phyloP scores from a whole-genome alignment of 768 basidiomycete genomes.

The Gloeophyllum trabeum region DNA sequence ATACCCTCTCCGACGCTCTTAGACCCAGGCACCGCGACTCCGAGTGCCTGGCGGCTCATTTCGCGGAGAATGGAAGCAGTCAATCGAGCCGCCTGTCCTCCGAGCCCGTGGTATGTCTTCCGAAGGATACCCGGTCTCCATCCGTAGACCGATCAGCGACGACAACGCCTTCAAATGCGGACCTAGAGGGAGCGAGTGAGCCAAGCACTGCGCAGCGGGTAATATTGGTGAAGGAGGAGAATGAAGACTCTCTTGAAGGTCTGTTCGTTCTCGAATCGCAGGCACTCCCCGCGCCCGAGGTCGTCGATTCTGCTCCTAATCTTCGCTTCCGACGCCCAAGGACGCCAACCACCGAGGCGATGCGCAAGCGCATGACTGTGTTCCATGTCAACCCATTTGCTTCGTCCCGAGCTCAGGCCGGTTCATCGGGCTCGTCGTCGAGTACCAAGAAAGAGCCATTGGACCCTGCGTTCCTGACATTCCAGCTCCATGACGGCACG shows the following conservation, averaged over 20 bases:
- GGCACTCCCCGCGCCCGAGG: neutral
- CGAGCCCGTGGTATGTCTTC: too few species aligned
- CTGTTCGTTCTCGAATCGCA: neutral
- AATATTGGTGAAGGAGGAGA: neutral
- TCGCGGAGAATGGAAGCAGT: too few species aligned
- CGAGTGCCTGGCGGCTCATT: too few species aligned
- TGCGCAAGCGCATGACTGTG: neutral
- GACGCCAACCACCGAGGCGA: neutral
- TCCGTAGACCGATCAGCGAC: too few species aligned
- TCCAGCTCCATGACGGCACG: neutral
- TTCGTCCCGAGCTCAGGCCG: neutral
- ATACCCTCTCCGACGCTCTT: too few species aligned
- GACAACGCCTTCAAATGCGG: too few species aligned
- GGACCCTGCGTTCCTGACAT: neutral
- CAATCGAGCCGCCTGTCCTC: too few species aligned
- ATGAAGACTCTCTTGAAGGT: neutral
- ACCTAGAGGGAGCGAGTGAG: too few species aligned
- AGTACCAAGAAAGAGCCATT: neutral
- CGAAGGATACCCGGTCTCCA: too few species aligned
- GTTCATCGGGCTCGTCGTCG: neutral
- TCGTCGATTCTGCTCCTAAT: neutral
- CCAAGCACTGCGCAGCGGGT: too few species aligned
- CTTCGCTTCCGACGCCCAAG: neutral
- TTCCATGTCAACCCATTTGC: slow-evolving; percentile 1
- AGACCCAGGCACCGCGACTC: too few species aligned